These are phyloP conservation scores for Plenodomus tracheiphilus DNA, from an alignment of 2,329 filamentous ascomycete species.

Conservation along the genomic window DNA sequence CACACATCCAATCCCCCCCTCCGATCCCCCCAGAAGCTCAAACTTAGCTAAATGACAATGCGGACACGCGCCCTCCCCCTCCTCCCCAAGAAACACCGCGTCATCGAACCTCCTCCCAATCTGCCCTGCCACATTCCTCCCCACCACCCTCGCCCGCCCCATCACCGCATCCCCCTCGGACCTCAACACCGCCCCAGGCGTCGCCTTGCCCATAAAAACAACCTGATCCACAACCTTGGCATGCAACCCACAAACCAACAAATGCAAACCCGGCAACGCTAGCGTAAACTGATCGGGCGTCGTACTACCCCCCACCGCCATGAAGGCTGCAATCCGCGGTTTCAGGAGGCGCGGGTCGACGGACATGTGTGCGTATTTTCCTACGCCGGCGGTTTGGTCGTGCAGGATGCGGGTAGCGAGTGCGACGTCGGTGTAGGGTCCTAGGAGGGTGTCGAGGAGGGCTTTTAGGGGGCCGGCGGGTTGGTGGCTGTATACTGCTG, in stretches of 20 bases:
- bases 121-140: slow-evolving; percentile 5
- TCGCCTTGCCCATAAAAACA: slow-evolving; percentile 4
- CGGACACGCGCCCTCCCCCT: slow-evolving; percentile 9
- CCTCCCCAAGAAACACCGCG: slow-evolving; percentile 5
- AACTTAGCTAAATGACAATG: slow-evolving; percentile 8
- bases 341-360: slow-evolving; percentile 8
- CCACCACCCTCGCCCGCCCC: slow-evolving; percentile 2
- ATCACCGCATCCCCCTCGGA: slow-evolving; percentile 1
- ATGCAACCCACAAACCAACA: slow-evolving; percentile 8
- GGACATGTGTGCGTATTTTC: background rate
- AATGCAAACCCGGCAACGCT: slow-evolving; percentile 11
- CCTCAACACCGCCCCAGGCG: slow-evolving; percentile 7
- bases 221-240: slow-evolving; percentile 10
- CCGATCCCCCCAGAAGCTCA: slow-evolving; percentile 8
- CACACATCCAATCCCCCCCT: slow-evolving; percentile 10
- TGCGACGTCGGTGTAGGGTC: slow-evolving; percentile 9
- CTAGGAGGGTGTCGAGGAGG: slow-evolving; percentile 8
- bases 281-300: slow-evolving; percentile 14
- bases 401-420: slow-evolving; percentile 4
- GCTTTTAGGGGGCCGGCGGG: slow-evolving; percentile 6
- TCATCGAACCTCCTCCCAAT: slow-evolving; percentile 10
- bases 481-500: slow-evolving; percentile 13
- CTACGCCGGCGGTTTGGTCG: background rate
- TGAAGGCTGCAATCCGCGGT: slow-evolving; percentile 3
- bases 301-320: slow-evolving; percentile 7